These are phyloP conservation scores for Suillus sp. DNA, from an alignment of 768 basidiomycete genomes.

Conservation along the genomic window DNA sequence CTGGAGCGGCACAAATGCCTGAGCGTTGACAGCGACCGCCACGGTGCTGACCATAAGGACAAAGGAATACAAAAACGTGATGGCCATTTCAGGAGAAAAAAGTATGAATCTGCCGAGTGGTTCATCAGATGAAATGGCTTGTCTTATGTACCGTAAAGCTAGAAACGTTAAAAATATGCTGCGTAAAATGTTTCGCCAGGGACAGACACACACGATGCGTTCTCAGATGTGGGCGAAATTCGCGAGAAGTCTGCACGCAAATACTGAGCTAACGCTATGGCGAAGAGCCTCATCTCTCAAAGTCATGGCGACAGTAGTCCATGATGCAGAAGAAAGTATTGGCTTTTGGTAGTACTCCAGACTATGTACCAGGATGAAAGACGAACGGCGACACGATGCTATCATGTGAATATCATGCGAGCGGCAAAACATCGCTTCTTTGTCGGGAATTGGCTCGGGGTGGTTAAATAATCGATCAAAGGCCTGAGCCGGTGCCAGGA, in stretches of 20 bases:
- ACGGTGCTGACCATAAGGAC: slow-evolving; percentile 15
- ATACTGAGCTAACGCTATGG: neutral
- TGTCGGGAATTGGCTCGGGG: neutral
- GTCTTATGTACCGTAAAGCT: slow-evolving; percentile 17
- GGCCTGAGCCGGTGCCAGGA: neutral
- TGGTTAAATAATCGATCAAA: neutral
- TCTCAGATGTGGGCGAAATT: slow-evolving; percentile 7
- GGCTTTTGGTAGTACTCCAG: neutral
- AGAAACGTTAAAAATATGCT: slow-evolving; percentile 16
- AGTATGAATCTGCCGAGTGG: neutral
- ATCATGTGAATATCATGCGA: slow-evolving; percentile 8
- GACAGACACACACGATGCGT: neutral
- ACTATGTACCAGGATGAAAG: neutral
- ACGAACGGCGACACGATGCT: neutral
- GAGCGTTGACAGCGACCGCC: slow-evolving; percentile 21
- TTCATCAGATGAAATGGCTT: neutral
- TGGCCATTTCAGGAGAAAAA: slow-evolving; percentile 19
- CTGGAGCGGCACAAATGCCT: slow-evolving; percentile 28
- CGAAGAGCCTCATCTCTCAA: neutral
- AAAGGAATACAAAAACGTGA: slow-evolving; percentile 20
- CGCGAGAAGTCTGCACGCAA: neutral
- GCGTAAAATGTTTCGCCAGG: slow-evolving; percentile 12
- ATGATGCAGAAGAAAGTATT: neutral
- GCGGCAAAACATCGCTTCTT: slow-evolving; percentile 1
- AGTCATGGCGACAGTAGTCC: neutral